Evolutionary conservation across 768 basidiomycete genomes (phyloP), one percentile per base, ranked within the genome.

Genomic region (Pholiota microspora): DNA sequence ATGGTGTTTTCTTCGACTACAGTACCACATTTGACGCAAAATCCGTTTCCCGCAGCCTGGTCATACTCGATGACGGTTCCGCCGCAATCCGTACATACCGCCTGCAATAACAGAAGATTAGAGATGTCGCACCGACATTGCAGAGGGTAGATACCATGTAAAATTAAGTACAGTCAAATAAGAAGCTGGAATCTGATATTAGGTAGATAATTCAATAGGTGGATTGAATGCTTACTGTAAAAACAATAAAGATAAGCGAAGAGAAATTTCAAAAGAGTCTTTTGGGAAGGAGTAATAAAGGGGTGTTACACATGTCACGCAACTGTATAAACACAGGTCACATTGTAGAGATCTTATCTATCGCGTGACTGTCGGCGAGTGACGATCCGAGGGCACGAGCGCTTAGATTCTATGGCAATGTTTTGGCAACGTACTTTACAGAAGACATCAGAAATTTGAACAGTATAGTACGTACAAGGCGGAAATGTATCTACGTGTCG

Each of bases 1-100:
- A 98, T 94, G 2, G 88, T 84, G 64, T 93, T 94, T 70, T 97
- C 92, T 71, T 96, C 93, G 8, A 96, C 77, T 15, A 98, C 94
- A 6, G 87, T 89, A 44, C 92, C 93, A 62, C 95, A 98, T 60
- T 81, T 76, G 0, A 88, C 81, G 62, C 93, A 95, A 66, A 92
- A 89, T 4, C 89, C 89, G 59, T 90, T 90, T 7, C 92, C 92
- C 4, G 89, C 89, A 10, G 89, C 85, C 28, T 85, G 74, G 69
- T 92, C 89, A 67, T 92, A 92, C 66, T 92, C 90, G 59, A 93
- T 92, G 12, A 90, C 86, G 0, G 86, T 87, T 4, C 89, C 90
- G 35, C 88, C 89, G 62, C 90, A 93, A 60, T 89, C 86, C 12
- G 75, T 83, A 69, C 89, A 92, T 40, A 82, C 76, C 16, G 84